phyloP scores from a whole-genome alignment of 305 asterid genomes.

The Fraxinus greggii region DNA sequence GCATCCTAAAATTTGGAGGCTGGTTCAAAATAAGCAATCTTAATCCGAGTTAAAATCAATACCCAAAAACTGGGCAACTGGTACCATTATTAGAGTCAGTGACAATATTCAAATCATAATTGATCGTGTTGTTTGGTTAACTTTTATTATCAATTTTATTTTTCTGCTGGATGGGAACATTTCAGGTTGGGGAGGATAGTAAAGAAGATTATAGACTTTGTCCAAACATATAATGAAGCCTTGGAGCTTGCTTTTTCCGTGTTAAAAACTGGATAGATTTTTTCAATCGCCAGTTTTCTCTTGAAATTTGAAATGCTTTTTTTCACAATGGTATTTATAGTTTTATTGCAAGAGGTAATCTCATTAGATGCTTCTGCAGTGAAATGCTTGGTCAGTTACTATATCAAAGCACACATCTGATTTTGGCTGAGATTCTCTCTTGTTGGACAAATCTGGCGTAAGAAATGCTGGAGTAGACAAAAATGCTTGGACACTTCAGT shows the following conservation, averaged over 20 bases:
- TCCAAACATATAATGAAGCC: neutral
- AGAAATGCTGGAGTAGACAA: conserved; percentile 38
- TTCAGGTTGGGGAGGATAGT: neutral
- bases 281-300: neutral
- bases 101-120: neutral
- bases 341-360: conserved; percentile 3
- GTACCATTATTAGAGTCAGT: neutral
- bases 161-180: neutral
- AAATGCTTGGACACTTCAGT: conserved; percentile 33
- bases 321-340: neutral
- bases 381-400: conserved; percentile 46
- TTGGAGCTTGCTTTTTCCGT: neutral
- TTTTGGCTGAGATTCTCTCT: conserved; percentile 23
- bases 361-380: conserved; percentile 45
- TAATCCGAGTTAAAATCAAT: neutral
- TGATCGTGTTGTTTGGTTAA: neutral
- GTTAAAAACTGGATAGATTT: neutral
- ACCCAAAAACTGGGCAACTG: neutral
- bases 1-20: neutral
- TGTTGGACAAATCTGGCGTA: conserved; percentile 34
- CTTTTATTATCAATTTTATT: neutral
- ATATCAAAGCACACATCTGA: conserved; percentile 39
- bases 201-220: neutral
- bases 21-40: neutral
- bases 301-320: neutral